Evolutionary conservation across 2,329 filamentous ascomycete species (phyloP), one percentile per base, ranked within the genome.

Genomic region (Fusarium mangiferae): DNA sequence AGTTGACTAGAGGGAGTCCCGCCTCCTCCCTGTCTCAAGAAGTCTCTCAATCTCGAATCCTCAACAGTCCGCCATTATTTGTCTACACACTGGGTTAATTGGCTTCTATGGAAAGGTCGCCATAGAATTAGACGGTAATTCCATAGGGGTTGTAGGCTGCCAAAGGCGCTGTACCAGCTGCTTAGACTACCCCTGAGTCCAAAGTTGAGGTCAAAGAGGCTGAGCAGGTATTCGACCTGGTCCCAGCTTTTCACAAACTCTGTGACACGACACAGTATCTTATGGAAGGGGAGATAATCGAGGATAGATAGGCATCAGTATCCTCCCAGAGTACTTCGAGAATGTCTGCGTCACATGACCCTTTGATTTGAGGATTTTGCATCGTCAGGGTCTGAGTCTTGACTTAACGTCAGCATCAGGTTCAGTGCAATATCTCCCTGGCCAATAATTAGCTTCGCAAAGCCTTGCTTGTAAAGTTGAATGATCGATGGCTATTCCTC

Each of bases 311-410:
- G 20, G 20, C 22, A n/a, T 8, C 6, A n/a, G 39, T 15, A 6
- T 41, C 39, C 6, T 41, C 1, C 5, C 10, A n/a, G 7, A 7
- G n/a, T n/a, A n/a, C 7, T 41, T n/a, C 7, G 1, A 41, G 38
- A 39, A 39, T 39, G 0, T 22, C 38, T 18, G 38, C 38, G 38
- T 12, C 20, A 39, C 12, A 22, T 39, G 12, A 13, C 20, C 20
- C 20, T 39, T 39, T 0, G 1, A 22, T 14, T 39, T 22, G 20
- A 13, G 20, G 4, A 8, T 17, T 8, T 39, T 41, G 13, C 22
- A 41, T n/a, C 39, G n/a, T 41, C 8, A n/a, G 8, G 5, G 4
- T n/a, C 22, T 7, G 12, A 7, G 39, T 22, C 22, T n/a, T 15
- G 13, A 6, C 22, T n/a, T 10, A 13, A 41, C 13, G 1, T n/a